phyloP scores from a whole-genome alignment of 2,329 filamentous ascomycete species.

The Colletotrichum melonis region DNA sequence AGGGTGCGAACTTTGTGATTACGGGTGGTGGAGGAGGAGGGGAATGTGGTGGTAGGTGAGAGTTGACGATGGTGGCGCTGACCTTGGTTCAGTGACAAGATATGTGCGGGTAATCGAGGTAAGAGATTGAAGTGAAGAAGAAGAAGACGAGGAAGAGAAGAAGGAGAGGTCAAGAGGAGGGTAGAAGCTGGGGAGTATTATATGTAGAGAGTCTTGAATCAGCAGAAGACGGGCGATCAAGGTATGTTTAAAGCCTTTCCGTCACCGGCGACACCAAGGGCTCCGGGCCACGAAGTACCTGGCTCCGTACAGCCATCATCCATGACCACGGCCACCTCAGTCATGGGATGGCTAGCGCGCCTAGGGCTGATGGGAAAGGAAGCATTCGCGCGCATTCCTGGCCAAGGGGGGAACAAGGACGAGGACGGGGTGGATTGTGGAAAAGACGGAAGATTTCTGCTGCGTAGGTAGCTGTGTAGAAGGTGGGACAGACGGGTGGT shows the following conservation, averaged over 20 bases:
- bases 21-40: neutral
- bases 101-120: neutral
- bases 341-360: neutral
- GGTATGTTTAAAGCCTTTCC: slow-evolving; percentile 21
- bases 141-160: neutral
- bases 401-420: neutral
- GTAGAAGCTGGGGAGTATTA: neutral
- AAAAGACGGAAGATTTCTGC: too few relatives aligned
- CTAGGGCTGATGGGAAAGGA: neutral
- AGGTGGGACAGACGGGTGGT: neutral
- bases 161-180: neutral
- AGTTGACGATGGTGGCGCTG: slow-evolving; percentile 9
- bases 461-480: neutral
- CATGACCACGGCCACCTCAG: neutral
- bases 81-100: neutral
- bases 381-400: slow-evolving; percentile 13
- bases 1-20: neutral
- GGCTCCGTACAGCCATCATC: neutral
- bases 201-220: neutral
- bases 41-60: neutral
- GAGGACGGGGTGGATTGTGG: neutral
- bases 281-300: neutral
- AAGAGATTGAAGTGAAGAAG: neutral
- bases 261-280: neutral
- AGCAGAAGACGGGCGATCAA: slow-evolving; percentile 14